phyloP scores from a whole-genome alignment of 1,284 basidiomycete species.

The Clitocybe nebularis region DNA sequence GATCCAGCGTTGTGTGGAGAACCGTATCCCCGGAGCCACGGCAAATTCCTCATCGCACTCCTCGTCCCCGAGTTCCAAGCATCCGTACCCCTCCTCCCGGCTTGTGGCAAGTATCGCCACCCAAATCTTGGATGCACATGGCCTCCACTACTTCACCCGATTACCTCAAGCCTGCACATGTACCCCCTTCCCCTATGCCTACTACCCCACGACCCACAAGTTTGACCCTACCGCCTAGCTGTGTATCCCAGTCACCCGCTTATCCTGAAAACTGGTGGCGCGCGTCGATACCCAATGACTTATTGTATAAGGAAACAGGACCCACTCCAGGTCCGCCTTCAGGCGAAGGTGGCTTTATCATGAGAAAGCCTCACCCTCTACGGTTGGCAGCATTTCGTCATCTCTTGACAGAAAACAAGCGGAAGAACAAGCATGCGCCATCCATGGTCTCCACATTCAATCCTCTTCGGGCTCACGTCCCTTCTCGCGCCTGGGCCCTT shows the following conservation, averaged over 20 bases:
- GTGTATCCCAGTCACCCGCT: slow-evolving; percentile 9
- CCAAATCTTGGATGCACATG: background rate
- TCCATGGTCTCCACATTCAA: slow-evolving; percentile 23
- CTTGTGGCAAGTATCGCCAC: slow-evolving; percentile 10
- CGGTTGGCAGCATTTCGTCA: too few relatives aligned
- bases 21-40: background rate
- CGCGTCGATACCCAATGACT: background rate
- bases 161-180: background rate
- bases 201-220: slow-evolving; percentile 5
- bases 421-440: slow-evolving; percentile 20
- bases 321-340: background rate
- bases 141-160: slow-evolving; percentile 5
- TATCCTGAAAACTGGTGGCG: slow-evolving; percentile 7
- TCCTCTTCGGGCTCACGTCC: slow-evolving; percentile 20
- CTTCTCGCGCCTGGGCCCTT: slow-evolving; percentile 15
- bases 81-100: slow-evolving; percentile 15
- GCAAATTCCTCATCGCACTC: slow-evolving; percentile 9
- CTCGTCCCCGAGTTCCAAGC: slow-evolving; percentile 9
- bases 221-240: slow-evolving; percentile 2
- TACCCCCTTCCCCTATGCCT: background rate
- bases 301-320: too few relatives aligned
- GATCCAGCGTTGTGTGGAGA: background rate
- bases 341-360: background rate
- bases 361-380: too few relatives aligned
- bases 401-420: slow-evolving; percentile 16